Evolutionary conservation across 2,329 filamentous ascomycete species (phyloP).

Genomic region (Rhynchosporium secalis): DNA sequence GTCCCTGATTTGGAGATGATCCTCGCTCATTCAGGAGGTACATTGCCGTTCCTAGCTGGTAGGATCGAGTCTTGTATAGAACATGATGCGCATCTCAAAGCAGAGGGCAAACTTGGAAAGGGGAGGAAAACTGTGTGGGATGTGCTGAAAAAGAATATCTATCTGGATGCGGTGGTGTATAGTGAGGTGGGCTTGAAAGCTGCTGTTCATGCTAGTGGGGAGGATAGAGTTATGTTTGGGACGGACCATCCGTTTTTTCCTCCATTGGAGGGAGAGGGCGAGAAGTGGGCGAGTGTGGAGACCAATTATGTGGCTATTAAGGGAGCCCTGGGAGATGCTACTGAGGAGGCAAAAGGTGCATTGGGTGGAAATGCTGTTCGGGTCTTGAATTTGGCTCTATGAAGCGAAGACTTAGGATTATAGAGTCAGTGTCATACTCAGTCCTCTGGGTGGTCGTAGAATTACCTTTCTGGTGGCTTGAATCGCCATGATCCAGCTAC

Average conservation of each 20-base stretch:
- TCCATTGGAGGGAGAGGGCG: conserved; percentile 64
- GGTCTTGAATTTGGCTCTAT: conserved; percentile 45
- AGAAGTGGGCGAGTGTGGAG: conserved; percentile 69
- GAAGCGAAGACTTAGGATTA: not conserved
- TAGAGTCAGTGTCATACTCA: not conserved
- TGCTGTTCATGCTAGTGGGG: conserved; percentile 66
- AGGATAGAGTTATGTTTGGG: conserved; percentile 74
- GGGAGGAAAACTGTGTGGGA: conserved; percentile 60
- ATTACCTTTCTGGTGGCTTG: too few relatives aligned
- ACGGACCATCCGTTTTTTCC: conserved; percentile 86
- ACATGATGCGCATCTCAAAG: conserved; percentile 76
- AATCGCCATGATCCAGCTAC: too few relatives aligned
- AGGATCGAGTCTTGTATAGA: conserved; percentile 83
- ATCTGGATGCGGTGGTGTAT: conserved; percentile 85
- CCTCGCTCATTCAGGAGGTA: conserved; percentile 85
- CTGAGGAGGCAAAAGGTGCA: conserved; percentile 50
- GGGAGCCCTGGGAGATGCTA: conserved; percentile 49
- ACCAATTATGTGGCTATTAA: conserved; percentile 58
- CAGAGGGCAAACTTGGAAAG: conserved; percentile 55
- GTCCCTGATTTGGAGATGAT: conserved; percentile 70
- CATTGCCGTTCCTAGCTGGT: conserved; percentile 84
- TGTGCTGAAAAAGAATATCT: conserved; percentile 72
- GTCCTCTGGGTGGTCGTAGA: too few relatives aligned
- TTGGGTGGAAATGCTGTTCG: conserved; percentile 61
- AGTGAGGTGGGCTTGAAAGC: conserved; percentile 71